phyloP scores from a whole-genome alignment of 495 filamentous ascomycete genomes.

The Polyplosphaeria fusca region DNA sequence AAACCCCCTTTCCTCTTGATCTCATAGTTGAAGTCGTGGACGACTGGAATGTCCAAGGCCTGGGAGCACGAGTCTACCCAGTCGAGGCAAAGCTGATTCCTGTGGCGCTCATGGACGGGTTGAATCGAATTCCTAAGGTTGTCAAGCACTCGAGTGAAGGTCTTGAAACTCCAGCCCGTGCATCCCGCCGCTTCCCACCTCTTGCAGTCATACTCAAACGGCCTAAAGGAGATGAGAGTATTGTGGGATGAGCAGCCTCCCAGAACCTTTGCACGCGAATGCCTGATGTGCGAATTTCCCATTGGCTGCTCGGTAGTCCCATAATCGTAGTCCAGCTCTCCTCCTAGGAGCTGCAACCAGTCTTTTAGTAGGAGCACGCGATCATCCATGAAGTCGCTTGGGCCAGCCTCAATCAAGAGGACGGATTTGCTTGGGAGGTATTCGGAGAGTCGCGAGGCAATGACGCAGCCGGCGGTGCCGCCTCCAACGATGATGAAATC shows the following conservation, averaged over 20 bases:
- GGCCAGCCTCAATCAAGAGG: constrained; percentile 47
- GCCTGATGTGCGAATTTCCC: constrained; percentile 78
- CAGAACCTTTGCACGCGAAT: constrained; percentile 79
- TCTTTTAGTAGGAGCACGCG: constrained; percentile 72
- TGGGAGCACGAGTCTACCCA: constrained; percentile 73
- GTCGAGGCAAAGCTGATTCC: constrained; percentile 80
- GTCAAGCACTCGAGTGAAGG: constrained; percentile 70
- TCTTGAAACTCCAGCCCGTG: constrained; percentile 74
- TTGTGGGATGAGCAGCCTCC: constrained; percentile 87
- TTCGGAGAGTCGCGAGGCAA: constrained; percentile 62
- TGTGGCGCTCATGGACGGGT: constrained; percentile 70
- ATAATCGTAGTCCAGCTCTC: constrained; percentile 83
- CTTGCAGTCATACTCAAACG: constrained; percentile 74
- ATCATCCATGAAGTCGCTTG: constrained; percentile 60
- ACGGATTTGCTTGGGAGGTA: constrained; percentile 44
- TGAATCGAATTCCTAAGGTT: constrained; percentile 75
- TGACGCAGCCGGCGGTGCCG: constrained; percentile 83
- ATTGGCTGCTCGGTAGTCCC: constrained; percentile 75
- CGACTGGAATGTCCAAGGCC: constrained; percentile 70
- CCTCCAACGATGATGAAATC: constrained; percentile 87
- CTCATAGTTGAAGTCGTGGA: constrained; percentile 76
- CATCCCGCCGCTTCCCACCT: constrained; percentile 70
- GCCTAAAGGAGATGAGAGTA: constrained; percentile 79
- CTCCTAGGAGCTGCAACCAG: constrained; percentile 73
- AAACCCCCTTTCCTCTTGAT: constrained; percentile 66